Evolutionary conservation across 208 protist genomes (phyloP).

Genomic region (Novymonas esmeraldas): DNA sequence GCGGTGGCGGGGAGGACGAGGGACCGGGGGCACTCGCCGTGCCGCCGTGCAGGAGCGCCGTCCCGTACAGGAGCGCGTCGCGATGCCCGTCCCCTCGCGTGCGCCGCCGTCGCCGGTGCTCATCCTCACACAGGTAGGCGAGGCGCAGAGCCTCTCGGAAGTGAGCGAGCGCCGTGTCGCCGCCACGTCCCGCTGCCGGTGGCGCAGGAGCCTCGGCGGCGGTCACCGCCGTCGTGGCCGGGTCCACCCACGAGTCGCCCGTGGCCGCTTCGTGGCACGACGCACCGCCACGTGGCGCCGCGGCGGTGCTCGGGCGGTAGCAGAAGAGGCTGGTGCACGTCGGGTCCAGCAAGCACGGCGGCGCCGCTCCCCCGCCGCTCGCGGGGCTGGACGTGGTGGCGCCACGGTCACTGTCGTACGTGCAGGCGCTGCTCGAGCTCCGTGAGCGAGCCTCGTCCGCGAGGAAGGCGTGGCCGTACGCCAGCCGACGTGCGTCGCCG

Average conservation of each 20-base stretch:
- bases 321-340: too few species aligned
- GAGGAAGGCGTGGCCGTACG: constrained; percentile 16
- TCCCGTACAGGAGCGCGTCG: constrained; percentile 7
- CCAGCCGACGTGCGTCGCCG: too few species aligned
- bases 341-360: constrained; percentile 1
- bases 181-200: neutral
- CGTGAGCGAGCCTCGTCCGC: neutral
- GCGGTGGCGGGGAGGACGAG: neutral
- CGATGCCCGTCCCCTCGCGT: constrained; percentile 15
- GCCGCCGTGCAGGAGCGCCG: constrained; percentile 7
- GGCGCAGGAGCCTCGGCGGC: constrained; percentile 1
- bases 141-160: constrained; percentile 25
- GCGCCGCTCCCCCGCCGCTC: neutral
- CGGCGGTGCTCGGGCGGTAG: too few species aligned
- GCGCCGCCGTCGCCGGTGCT: constrained; percentile 11
- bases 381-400: neutral
- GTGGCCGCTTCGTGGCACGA: too few species aligned
- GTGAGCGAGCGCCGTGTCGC: constrained; percentile 1
- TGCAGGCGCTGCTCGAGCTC: constrained; percentile 13
- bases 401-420: constrained; percentile 28
- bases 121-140: constrained; percentile 29
- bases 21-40: too few species aligned
- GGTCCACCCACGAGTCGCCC: too few species aligned
- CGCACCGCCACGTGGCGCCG: too few species aligned
- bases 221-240: too few species aligned